Evolutionary conservation across 352 stramenopile species (phyloP), one percentile per base, ranked within the genome.

Genomic region (Peronospora destructor): DNA sequence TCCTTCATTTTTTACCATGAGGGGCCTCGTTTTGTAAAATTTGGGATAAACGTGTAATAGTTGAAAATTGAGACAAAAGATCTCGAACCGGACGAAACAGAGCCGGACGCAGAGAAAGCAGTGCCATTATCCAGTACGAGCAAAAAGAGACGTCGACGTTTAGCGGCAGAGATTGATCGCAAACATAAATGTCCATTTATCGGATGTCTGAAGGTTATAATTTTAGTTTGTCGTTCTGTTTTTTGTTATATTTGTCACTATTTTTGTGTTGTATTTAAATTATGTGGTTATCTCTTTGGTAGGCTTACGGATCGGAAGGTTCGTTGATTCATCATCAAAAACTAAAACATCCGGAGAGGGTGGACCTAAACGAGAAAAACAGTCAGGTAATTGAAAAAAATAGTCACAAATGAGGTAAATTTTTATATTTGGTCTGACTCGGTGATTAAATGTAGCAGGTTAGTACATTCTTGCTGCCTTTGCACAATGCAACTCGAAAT

Each of bases 271-370:
- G 33, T 3, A 39, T 17, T 36, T 11, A 28, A 46, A 25, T 32
- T 45, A 26, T 49, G 48, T 12, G 35, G 59, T 45, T 38, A 21
- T 11, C 37, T 42, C 9, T 43, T 42, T 5, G 4, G n/a, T 53
- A 89, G 75, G 81, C 81, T 4, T 92, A 92, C 42, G 81, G 81
- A 3, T 88, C 76, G 0, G 81, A 90, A 65, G 75, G 81, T 4
- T 90, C 78, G 3, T 53, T 92, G 14, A 89, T 69, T 12, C 81
- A 92, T 37, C 81, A 92, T 39, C 76, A 87, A 47, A 71, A 67
- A n/a, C 57, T 92, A 2, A 92, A 92, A 61, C 78, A 90, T 40
- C 68, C 69, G 6, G 49, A 79, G 9, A 48, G 66, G 17, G 53
- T 49, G n/a, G 45, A 76, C 19, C 45, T 59, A 13, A 45, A 52